Evolutionary conservation across 371 early-diverging fungal genomes (phyloP), one percentile per base, ranked within the genome.

Genomic region (Mucor velutinosus): DNA sequence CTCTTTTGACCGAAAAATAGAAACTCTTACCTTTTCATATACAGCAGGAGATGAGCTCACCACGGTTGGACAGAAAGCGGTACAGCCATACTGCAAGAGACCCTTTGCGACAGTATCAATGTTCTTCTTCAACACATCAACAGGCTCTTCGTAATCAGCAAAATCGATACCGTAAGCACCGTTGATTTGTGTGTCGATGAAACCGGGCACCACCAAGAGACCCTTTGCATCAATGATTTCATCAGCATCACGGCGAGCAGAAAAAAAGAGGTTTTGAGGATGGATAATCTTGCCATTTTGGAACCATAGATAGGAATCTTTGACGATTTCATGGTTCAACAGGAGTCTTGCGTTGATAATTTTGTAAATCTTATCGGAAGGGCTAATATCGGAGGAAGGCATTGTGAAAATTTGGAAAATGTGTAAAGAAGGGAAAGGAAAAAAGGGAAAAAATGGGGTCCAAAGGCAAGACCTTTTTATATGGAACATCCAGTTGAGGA

Each of bases 131-230:
- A 86, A 66, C 25, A 83, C 73, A 23, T 77, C 79, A 27, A 86
- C 88, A 7, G 78, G 61, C 23, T 71, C 72, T 51, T 76, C 78
- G 56, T 75, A 60, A 39, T 80, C 83, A 33, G 94, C 89, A 77
- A 95, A 95, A 75, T 95, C 95, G 58, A 91, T 89, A 21, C 95
- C 94, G 72, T 91, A 93, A 6, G 91, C 92, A 57, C 95, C 95
- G 66, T 95, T 95, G 65, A 95, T 89, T 75, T 95, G 94, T 14
- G 92, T 76, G 67, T 95, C 95, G 43, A 95, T 88, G 60, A 87
- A 94, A 7, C 95, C 95, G 23, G 95, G 93, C 3, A 86, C 90
- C 23, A 94, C 86, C 11, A 95, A 76, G 35, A 87, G 65, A 58
- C 92, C 91, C 47, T 88, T 74, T 41, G 92, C 92, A 79, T 94